A percentile compares a stretch with the other conserved stretches of the same genome.
Evolutionary conservation across 2,329 filamentous ascomycete genomes (phyloP).

Genomic region (Aspergillus sp.): DNA sequence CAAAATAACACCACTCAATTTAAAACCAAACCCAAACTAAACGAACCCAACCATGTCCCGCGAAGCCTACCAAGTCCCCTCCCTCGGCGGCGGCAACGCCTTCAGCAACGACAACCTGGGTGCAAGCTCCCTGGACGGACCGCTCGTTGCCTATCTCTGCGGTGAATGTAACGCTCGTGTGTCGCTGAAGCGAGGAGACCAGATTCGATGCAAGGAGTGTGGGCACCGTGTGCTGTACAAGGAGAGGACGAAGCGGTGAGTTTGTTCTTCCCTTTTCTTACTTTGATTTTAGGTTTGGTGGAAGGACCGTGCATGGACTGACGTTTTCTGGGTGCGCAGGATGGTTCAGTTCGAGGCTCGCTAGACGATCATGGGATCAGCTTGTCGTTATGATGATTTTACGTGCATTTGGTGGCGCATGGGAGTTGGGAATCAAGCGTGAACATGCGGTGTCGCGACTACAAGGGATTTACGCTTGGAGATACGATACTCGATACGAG

Average conservation of each 20-base stretch:
- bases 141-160: conserved; percentile 72
- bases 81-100: conserved; percentile 48
- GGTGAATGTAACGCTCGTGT: conserved; percentile 84
- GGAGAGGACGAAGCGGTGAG: conserved; percentile 94
- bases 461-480: background rate
- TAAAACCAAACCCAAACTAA: conserved; percentile 13
- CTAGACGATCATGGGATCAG: conserved; percentile 49
- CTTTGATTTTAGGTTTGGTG: conserved; percentile 3
- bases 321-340: conserved; percentile 52
- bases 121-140: conserved; percentile 53
- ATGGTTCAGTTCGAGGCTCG: conserved; percentile 99
- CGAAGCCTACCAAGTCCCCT: conserved; percentile 78
- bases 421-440: conserved; percentile 24
- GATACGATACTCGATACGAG: background rate
- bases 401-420: conserved; percentile 41
- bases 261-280: conserved; percentile 22
- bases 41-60: conserved; percentile 58
- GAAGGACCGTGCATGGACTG: background rate
- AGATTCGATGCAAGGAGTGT: conserved; percentile 88
- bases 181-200: conserved; percentile 74
- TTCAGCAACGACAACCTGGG: conserved; percentile 49
- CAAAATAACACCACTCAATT: conserved; percentile 1
- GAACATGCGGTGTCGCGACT: background rate
- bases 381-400: conserved; percentile 23
- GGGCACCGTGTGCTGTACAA: conserved; percentile 97